Evolutionary conservation across 768 basidiomycete species (phyloP).

Genomic region (Tylopilus plumbeoviolaceoides): DNA sequence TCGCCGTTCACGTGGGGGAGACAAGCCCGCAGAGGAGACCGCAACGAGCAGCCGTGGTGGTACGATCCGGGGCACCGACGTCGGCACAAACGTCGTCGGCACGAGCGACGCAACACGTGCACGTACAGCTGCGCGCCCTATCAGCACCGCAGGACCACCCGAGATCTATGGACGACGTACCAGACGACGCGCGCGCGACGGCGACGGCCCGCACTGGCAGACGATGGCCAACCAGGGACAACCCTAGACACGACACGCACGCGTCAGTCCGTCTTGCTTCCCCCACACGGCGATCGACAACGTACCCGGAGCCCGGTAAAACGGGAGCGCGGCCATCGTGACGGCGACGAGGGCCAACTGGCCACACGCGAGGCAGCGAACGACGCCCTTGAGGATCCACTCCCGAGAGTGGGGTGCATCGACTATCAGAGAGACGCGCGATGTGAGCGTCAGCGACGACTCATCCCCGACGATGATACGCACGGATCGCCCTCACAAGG

Average conservation of each 20-base stretch:
- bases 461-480: neutral
- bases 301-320: neutral
- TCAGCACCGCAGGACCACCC: neutral
- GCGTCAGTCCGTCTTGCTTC: no score
- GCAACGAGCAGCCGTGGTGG: neutral
- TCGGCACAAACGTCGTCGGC: neutral
- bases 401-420: constrained; percentile 17
- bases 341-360: constrained; percentile 6
- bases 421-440: no score
- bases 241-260: no score
- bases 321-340: neutral
- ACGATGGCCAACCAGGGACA: neutral
- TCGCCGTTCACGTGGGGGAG: neutral
- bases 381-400: constrained; percentile 7
- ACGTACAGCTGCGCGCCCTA: neutral
- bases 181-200: neutral
- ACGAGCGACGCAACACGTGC: neutral
- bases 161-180: neutral
- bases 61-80: neutral
- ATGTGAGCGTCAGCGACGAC: neutral
- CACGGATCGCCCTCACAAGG: constrained; percentile 14
- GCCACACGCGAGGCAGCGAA: constrained; percentile 7
- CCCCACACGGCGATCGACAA: neutral
- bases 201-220: neutral
- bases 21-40: neutral